Conservation (phyloP, 768 basidiomycete genomes). For the Coprinopsis cinerea region DNA sequence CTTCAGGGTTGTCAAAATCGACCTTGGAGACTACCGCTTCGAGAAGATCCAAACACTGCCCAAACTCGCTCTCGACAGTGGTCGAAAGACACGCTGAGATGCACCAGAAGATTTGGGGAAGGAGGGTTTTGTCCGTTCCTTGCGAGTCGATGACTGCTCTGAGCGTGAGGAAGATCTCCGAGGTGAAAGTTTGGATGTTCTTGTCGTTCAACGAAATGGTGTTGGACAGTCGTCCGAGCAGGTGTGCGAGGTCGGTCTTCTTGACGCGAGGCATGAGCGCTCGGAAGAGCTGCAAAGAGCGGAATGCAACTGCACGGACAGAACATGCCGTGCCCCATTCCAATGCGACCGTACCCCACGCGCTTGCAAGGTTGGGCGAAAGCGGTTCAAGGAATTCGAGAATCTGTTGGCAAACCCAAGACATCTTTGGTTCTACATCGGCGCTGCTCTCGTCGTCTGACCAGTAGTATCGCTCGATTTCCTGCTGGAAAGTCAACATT, state of each 20-base stretch:
- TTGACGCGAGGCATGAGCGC: constrained; percentile 69
- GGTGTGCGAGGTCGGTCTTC: constrained; percentile 65
- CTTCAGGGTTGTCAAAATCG: constrained; percentile 64
- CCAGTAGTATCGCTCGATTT: constrained; percentile 60
- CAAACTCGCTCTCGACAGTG: constrained; percentile 76
- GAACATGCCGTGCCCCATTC: constrained; percentile 85
- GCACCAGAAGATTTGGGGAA: constrained; percentile 88
- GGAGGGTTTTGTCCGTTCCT: constrained; percentile 52
- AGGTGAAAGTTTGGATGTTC: constrained; percentile 77
- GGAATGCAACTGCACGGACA: constrained; percentile 78
- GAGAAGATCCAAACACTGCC: constrained; percentile 58
- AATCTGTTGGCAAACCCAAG: constrained; percentile 57
- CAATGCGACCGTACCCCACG: constrained; percentile 78
- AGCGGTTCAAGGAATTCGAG: constrained; percentile 64
- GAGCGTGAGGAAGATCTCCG: constrained; percentile 76
- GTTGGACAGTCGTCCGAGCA: constrained; percentile 79
- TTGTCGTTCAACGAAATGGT: constrained; percentile 73
- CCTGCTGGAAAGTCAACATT: constrained; percentile 51
- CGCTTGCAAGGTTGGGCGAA: constrained; percentile 59
- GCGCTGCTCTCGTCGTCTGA: constrained; percentile 57
- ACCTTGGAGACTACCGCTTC: constrained; percentile 59
- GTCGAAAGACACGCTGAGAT: constrained; percentile 77
- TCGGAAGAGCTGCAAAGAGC: constrained; percentile 88
- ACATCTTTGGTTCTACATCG: constrained; percentile 62
- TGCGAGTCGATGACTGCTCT: constrained; percentile 50